Conservation (phyloP, 2,329 filamentous ascomycete species). For the Aureobasidium pullulans region DNA sequence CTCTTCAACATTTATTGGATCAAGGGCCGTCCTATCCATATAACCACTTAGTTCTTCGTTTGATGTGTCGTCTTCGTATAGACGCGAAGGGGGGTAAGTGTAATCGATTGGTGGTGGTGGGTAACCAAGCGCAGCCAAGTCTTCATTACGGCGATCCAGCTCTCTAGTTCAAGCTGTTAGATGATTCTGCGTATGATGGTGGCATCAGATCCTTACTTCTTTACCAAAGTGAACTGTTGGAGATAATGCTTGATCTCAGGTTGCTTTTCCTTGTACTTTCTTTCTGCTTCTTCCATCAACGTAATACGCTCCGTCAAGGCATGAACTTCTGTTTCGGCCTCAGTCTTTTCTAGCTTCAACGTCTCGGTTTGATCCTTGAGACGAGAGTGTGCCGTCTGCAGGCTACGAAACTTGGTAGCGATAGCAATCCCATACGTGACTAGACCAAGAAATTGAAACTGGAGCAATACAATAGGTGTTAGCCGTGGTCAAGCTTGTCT, state of each 20-base stretch:
- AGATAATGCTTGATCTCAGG: constrained; percentile 31
- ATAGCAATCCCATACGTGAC: constrained; percentile 26
- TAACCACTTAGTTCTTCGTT: neutral
- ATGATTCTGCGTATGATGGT: neutral
- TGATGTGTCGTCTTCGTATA: neutral
- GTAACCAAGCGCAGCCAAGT: neutral
- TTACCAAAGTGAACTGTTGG: constrained; percentile 27
- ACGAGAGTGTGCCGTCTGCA: constrained; percentile 16
- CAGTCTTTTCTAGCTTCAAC: constrained; percentile 23
- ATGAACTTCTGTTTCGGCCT: constrained; percentile 18
- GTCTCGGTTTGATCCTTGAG: constrained; percentile 19
- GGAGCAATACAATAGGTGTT: neutral
- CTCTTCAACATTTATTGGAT: neutral
- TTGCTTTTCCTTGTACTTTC: constrained; percentile 26
- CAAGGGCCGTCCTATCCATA: neutral
- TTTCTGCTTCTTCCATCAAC: constrained; percentile 21
- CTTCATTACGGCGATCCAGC: neutral
- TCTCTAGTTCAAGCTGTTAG: constrained; percentile 14
- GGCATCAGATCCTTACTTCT: constrained; percentile 21
- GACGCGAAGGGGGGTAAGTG: neutral
- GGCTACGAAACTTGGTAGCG: constrained; percentile 16
- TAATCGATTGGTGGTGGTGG: neutral
- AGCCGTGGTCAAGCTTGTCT: neutral
- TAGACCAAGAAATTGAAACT: constrained; percentile 43
- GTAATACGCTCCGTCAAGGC: constrained; percentile 18